A percentile compares a stretch with the other conserved stretches of the same genome.
Conservation (phyloP, 2,329 filamentous ascomycete genomes). For the Pseudocercospora crystallina region DNA sequence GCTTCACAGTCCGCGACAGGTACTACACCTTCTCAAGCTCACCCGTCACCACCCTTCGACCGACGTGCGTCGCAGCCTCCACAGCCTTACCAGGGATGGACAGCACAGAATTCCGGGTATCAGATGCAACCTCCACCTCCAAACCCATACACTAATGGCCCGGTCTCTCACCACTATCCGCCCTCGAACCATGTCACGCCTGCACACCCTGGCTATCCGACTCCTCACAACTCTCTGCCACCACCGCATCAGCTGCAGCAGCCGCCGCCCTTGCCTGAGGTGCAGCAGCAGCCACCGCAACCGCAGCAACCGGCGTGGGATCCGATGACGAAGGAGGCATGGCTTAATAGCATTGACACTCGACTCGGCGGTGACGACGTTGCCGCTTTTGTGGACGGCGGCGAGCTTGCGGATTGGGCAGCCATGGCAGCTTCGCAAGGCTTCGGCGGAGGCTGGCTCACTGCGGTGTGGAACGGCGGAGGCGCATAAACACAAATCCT, state of each 20-base stretch:
- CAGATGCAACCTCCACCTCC: slow-evolving; percentile 23
- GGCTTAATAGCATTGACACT: slow-evolving; percentile 39
- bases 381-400: slow-evolving; percentile 42
- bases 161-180: slow-evolving; percentile 13
- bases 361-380: slow-evolving; percentile 42
- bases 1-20: slow-evolving; percentile 25
- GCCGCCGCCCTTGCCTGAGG: slow-evolving; percentile 10
- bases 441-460: slow-evolving; percentile 31
- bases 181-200: slow-evolving; percentile 10
- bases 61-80: slow-evolving; percentile 15
- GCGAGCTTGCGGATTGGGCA: slow-evolving; percentile 36
- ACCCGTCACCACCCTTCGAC: slow-evolving; percentile 27
- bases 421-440: slow-evolving; percentile 24
- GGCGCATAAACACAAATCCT: too few species aligned
- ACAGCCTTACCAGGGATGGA: slow-evolving; percentile 22
- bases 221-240: slow-evolving; percentile 11
- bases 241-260: slow-evolving; percentile 10
- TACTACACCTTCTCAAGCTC: slow-evolving; percentile 28
- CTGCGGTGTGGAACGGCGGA: slow-evolving; percentile 26
- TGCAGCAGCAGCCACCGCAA: slow-evolving; percentile 6
- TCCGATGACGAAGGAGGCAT: slow-evolving; percentile 33
- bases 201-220: slow-evolving; percentile 12
- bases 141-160: slow-evolving; percentile 23
- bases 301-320: slow-evolving; percentile 26
- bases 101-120: slow-evolving; percentile 22